Conservation (phyloP, 2,329 filamentous ascomycete species). For the Colletotrichum sp. region DNA sequence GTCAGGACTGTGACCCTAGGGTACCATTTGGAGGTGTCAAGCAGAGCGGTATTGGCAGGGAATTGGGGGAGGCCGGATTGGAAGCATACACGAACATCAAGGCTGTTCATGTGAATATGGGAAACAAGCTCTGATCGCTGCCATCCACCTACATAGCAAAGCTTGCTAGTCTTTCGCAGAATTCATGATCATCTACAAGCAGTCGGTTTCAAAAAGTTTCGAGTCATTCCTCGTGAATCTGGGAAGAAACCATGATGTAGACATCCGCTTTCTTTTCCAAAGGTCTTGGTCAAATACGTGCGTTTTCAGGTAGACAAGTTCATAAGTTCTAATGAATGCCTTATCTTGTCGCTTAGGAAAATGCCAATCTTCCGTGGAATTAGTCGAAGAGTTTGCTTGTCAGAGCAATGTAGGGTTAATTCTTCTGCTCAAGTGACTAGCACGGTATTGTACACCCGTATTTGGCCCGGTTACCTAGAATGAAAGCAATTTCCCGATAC, state of each 20-base stretch:
- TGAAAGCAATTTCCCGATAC: neutral
- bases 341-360: neutral
- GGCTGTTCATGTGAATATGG: neutral
- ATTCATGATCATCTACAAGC: neutral
- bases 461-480: neutral
- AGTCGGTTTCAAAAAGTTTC: neutral
- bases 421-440: neutral
- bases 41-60: conserved; percentile 29
- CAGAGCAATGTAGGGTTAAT: neutral
- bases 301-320: neutral
- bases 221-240: neutral
- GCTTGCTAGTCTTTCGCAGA: neutral
- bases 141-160: neutral
- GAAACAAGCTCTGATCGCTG: neutral
- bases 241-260: neutral
- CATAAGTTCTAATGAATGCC: neutral
- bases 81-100: neutral
- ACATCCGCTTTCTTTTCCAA: neutral
- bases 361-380: neutral
- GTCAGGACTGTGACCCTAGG: conserved; percentile 47
- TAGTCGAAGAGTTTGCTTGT: neutral
- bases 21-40: conserved; percentile 53
- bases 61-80: neutral
- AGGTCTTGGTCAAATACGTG: neutral
- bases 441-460: neutral